Evolutionary conservation across 768 basidiomycete species (phyloP).

Genomic region (Pleurotus eryngii): DNA sequence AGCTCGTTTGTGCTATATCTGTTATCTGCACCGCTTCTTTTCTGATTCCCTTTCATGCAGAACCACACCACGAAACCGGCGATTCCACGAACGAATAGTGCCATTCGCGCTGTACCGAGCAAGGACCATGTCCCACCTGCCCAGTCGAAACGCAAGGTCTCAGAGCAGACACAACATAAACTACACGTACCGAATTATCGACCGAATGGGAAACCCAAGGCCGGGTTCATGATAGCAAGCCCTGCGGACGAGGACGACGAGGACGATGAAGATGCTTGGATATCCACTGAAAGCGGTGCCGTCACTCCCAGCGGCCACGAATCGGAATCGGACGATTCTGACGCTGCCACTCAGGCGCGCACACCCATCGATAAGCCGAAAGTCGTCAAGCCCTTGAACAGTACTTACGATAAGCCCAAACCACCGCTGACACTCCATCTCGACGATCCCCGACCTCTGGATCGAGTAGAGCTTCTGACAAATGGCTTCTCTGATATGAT

Average conservation of each 20-base stretch:
- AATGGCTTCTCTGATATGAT: neutral
- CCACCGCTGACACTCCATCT: neutral
- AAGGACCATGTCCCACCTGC: neutral
- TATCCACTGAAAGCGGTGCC: conserved; percentile 75
- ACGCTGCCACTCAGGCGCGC: conserved; percentile 22
- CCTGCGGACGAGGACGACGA: conserved; percentile 36
- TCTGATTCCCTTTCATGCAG: neutral
- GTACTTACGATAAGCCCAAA: conserved; percentile 8
- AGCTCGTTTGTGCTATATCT: conserved; percentile 9
- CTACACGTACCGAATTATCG: conserved; percentile 14
- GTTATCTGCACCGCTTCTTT: conserved; percentile 10
- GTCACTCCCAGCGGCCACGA: conserved; percentile 57
- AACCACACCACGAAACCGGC: neutral
- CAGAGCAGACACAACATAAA: conserved; percentile 18
- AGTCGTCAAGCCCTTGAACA: neutral
- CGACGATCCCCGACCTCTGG: neutral
- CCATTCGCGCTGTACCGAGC: neutral
- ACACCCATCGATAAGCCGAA: conserved; percentile 7
- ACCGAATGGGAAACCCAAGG: conserved; percentile 34
- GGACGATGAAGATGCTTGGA: conserved; percentile 69
- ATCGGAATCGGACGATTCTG: conserved; percentile 43
- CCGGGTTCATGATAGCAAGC: conserved; percentile 58
- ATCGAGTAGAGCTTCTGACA: neutral
- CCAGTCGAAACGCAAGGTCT: conserved; percentile 20
- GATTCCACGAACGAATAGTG: conserved; percentile 5